A percentile compares a stretch with the other conserved stretches of the same genome.
Conservation (phyloP, 805 yeast genomes). For the Maudiozyma bulderi region DNA sequence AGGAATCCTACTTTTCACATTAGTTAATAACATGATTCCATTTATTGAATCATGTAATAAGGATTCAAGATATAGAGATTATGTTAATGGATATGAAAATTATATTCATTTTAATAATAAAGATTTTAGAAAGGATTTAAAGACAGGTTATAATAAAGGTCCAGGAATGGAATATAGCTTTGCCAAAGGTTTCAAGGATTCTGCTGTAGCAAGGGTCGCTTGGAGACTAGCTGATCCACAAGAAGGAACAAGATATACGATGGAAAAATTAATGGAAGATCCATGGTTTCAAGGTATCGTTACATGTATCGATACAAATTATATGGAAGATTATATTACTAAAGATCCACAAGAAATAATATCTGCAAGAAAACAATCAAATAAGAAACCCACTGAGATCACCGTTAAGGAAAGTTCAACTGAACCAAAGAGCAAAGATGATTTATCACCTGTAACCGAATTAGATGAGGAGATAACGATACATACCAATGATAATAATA, state of each 20-base stretch:
- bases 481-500: not conserved
- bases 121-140: slow-evolving; percentile 33
- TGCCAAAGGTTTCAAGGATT: slow-evolving; percentile 50
- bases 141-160: slow-evolving; percentile 34
- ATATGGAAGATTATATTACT: slow-evolving; percentile 11
- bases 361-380: not conserved
- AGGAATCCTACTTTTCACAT: slow-evolving; percentile 56
- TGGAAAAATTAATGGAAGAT: slow-evolving; percentile 47
- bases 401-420: not conserved
- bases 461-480: not conserved
- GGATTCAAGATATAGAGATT: slow-evolving; percentile 49
- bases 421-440: not conserved
- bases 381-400: not conserved
- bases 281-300: slow-evolving; percentile 55
- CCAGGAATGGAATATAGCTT: slow-evolving; percentile 68
- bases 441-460: not conserved
- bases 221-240: slow-evolving; percentile 70
- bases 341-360: slow-evolving; percentile 3
- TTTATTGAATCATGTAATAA: slow-evolving; percentile 41
- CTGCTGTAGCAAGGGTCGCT: slow-evolving; percentile 57
- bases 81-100: slow-evolving; percentile 37
- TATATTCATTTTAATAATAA: slow-evolving; percentile 34
- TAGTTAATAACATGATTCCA: slow-evolving; percentile 51
- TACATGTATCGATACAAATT: slow-evolving; percentile 36
- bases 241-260: slow-evolving; percentile 41